phyloP scores from a whole-genome alignment of 768 basidiomycete genomes.

The Sarcomyxa edulis region DNA sequence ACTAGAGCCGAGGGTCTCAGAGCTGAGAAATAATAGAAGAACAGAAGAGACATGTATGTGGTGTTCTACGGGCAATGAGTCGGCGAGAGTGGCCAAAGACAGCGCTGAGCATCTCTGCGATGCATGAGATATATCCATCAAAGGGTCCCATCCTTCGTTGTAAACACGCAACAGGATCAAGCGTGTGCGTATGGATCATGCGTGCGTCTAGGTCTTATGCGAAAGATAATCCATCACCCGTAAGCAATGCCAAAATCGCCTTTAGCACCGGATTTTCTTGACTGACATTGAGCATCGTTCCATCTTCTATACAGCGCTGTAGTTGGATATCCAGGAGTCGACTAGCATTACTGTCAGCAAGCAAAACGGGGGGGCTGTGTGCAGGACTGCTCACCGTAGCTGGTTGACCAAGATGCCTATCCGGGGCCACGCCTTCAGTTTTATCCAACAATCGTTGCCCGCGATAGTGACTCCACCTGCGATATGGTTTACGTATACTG shows the following conservation, averaged over 20 bases:
- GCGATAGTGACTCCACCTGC: slow-evolving; percentile 70
- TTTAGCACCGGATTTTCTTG: slow-evolving; percentile 48
- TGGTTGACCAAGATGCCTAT: slow-evolving; percentile 90
- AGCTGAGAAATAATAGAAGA: no score
- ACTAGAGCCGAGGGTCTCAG: no score
- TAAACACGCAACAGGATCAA: no score
- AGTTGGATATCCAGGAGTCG: slow-evolving; percentile 58
- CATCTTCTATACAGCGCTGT: slow-evolving; percentile 55
- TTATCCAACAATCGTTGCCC: slow-evolving; percentile 46
- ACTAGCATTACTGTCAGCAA: slow-evolving; percentile 40
- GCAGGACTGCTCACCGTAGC: slow-evolving; percentile 54
- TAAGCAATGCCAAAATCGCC: slow-evolving; percentile 26
- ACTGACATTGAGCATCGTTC: slow-evolving; percentile 38
- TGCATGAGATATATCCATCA: no score
- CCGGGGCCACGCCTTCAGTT: slow-evolving; percentile 78
- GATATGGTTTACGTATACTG: slow-evolving; percentile 73
- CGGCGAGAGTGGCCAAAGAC: no score
- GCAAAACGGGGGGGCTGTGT: no score
- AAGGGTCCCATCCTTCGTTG: no score
- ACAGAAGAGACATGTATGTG: no score
- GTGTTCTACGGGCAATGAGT: no score
- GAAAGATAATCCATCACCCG: slow-evolving; percentile 1
- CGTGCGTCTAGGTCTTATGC: no score
- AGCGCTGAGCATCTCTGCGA: no score
- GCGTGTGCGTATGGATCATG: no score